phyloP scores from a whole-genome alignment of 148 eudicot species.

The Pouteria glomerata region DNA sequence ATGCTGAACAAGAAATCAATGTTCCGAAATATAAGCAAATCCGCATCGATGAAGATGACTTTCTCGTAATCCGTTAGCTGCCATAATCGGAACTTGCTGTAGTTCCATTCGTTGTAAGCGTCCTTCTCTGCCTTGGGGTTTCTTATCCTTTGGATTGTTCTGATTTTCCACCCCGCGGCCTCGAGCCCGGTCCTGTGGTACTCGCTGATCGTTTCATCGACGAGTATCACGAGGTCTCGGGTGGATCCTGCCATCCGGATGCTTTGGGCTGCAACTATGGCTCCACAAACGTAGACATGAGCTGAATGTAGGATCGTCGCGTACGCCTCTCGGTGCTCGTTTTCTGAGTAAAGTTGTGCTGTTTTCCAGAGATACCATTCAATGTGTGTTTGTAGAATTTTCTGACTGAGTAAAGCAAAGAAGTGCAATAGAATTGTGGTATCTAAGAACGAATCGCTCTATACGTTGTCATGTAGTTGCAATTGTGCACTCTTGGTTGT shows the following conservation, averaged over 20 bases:
- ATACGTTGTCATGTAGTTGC: no score
- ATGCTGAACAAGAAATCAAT: conserved; percentile 68
- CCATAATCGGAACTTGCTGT: conserved; percentile 90
- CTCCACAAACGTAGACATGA: conserved; percentile 73
- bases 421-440: no score
- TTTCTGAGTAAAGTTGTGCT: no score
- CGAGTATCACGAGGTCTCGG: conserved; percentile 67
- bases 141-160: conserved; percentile 63
- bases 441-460: no score
- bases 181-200: conserved; percentile 65
- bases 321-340: conserved; percentile 58
- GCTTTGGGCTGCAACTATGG: conserved; percentile 83
- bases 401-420: no score
- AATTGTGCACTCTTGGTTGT: no score
- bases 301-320: conserved; percentile 86
- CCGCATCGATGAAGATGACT: conserved; percentile 83
- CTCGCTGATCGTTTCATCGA: conserved; percentile 60
- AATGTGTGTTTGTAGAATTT: no score
- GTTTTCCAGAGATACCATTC: no score
- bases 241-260: conserved; percentile 76
- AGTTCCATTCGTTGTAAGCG: conserved; percentile 87
- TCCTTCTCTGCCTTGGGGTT: conserved; percentile 83
- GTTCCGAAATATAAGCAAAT: conserved; percentile 62
- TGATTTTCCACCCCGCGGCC: conserved; percentile 71
- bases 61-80: conserved; percentile 80